Base-by-base conservation (phyloP, 176 grass and related monocot species). In the Thinopyrum elongatum region DNA sequence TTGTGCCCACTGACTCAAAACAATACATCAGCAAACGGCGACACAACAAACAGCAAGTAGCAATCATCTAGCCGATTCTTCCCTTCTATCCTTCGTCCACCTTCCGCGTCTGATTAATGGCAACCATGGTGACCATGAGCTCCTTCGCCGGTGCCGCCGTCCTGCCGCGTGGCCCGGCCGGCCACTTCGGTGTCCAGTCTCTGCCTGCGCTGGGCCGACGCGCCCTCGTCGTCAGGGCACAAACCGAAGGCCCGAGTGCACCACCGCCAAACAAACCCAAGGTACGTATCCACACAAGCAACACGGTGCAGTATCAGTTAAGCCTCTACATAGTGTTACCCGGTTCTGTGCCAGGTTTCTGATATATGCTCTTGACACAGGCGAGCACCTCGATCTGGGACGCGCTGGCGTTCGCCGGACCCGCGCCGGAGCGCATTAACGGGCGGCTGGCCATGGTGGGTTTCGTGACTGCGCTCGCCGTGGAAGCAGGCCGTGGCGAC, bases 381-480 rank as follows among this genome's bases (percentile, higher is more conserved):
- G 14, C 68, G 11, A 70, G 44, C 51, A 72, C 74, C 5, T 84
- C 74, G 4, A 64, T 89, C 13, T 86, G 65, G 62, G 87, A 95
- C 74, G 81, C 87, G 63, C 25, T 95, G 17, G 90, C 93, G 5
- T 92, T 92, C 85, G 81, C 79, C 59, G 93, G 93, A 0, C 93
- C 93, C 0, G 90, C 70, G 11, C 87, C 90, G 1, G 90, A 95
- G 89, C 70, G 93, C 57, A 95, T 95, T 87, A 95, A 92, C 63
- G 87, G 93, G 7, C 71, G 93, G 0, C 65, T 94, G 2, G 93
- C 93, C 6, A 94, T 94, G 93, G 78, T 92, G 21, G 90, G 93
- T 1, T 95, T 95, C 70, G 87, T 88, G 31, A 69, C 93, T 0
- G 87, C 93, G 31, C 64, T 92, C 1, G 85, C 90, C 4, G 93